phyloP scores from a whole-genome alignment of 139 green algal species.

The Mychonastes homosphaera region DNA sequence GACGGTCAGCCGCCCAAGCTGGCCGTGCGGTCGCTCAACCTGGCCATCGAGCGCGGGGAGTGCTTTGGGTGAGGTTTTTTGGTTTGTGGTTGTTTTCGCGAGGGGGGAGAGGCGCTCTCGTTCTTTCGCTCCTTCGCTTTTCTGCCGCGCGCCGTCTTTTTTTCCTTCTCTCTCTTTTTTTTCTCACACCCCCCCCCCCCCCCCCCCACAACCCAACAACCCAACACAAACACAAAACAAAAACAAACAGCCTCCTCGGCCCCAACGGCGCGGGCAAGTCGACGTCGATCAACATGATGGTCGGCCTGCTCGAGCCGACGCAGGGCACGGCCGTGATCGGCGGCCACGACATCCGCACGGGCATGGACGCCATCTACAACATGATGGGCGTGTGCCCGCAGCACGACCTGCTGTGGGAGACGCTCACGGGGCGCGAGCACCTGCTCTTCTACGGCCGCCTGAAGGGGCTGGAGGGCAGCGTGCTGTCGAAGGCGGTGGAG shows the following conservation, averaged over 20 bases:
- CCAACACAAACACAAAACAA: too few relatives aligned
- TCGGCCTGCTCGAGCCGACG: conserved; percentile 26
- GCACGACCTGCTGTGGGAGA: conserved; percentile 89
- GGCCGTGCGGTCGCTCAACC: conserved; percentile 44
- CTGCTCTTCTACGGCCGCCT: conserved; percentile 80
- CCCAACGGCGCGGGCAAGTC: conserved; percentile 86
- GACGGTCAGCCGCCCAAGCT: conserved; percentile 48
- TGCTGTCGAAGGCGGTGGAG: conserved; percentile 36
- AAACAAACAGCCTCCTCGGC: conserved; percentile 73
- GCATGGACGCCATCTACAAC: conserved; percentile 54
- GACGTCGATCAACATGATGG: conserved; percentile 65
- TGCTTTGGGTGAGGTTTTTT: too few relatives aligned
- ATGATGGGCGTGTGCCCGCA: conserved; percentile 70
- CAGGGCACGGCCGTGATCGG: conserved; percentile 40
- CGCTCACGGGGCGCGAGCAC: conserved; percentile 80
- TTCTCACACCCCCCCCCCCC: too few relatives aligned
- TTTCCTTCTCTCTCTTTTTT: too few relatives aligned
- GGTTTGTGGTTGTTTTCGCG: too few relatives aligned
- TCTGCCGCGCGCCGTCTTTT: too few relatives aligned
- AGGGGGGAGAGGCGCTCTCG: too few relatives aligned
- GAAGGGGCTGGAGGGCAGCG: conserved; percentile 54
- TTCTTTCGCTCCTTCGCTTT: too few relatives aligned
- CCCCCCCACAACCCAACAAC: too few relatives aligned
- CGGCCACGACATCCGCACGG: conserved; percentile 37
- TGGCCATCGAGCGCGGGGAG: conserved; percentile 31